phyloP scores from a whole-genome alignment of 2,329 filamentous ascomycete species.

The Dothideomycetes sp. region DNA sequence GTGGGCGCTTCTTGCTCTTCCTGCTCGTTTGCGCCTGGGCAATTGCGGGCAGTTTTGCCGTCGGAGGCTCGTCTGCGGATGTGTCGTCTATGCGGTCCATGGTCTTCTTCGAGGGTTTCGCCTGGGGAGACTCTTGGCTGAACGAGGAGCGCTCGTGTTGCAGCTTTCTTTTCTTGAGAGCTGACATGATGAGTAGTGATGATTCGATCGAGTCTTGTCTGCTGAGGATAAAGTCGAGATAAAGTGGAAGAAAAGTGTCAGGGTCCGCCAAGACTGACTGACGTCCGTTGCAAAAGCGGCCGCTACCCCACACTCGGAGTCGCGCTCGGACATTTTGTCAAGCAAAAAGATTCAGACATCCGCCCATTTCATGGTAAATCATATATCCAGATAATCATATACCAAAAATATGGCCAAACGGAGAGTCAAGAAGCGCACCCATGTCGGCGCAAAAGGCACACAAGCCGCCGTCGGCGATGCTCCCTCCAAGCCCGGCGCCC shows the following conservation, averaged over 20 bases:
- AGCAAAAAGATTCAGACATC: too few species aligned
- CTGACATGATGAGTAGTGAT: slow-evolving; percentile 27
- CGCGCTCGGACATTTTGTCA: too few species aligned
- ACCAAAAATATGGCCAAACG: slow-evolving; percentile 57
- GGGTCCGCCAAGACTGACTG: background rate
- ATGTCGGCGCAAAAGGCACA: slow-evolving; percentile 55
- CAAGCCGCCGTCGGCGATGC: slow-evolving; percentile 38
- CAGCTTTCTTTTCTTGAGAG: slow-evolving; percentile 33
- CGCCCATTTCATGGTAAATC: too few species aligned
- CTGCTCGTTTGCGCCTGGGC: background rate
- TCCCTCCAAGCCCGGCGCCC: slow-evolving; percentile 47
- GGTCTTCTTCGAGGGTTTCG: slow-evolving; percentile 8
- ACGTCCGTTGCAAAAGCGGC: too few species aligned
- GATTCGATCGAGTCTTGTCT: background rate
- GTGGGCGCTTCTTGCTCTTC: slow-evolving; percentile 10
- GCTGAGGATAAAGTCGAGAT: too few species aligned
- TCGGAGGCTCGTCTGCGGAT: background rate
- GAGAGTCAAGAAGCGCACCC: slow-evolving; percentile 81
- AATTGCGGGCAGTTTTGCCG: background rate
- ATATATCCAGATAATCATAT: too few species aligned
- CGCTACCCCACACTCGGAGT: too few species aligned
- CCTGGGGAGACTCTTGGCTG: slow-evolving; percentile 4
- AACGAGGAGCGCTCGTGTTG: slow-evolving; percentile 11
- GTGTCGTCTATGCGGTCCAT: slow-evolving; percentile 8
- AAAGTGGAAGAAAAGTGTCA: background rate